Evolutionary conservation across 2,329 filamentous ascomycete genomes (phyloP), one percentile per base, ranked within the genome.

Genomic region (Neospermospora avenae): DNA sequence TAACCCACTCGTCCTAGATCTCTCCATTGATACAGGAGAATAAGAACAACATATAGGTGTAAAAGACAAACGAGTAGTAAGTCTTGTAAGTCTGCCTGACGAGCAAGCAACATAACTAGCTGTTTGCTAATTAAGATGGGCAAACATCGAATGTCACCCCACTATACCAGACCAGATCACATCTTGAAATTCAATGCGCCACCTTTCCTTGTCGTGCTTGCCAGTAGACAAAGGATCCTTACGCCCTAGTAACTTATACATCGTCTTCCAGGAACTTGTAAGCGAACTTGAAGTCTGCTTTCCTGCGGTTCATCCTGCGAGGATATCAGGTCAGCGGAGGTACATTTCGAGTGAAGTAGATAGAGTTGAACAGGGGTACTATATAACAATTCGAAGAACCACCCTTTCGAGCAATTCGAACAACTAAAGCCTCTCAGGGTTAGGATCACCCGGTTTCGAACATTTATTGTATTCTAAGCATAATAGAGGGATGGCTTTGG

Each of bases 201-300:
- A 84, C 75, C 77, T 31, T 31, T 5, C 28, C 11, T 31, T 31
- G 28, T 31, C 28, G 28, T 31, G 28, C 87, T 49, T 89, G 73
- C 85, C 81, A 75, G 89, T 86, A 88, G 75, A 89, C 28, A 6
- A 31, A 31, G 11, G 87, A 72, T 88, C 87, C 73, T 85, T 59
- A 77, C 67, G 62, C 63, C 66, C 69, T 16, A 61, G 28, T 68
- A 67, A 69, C 84, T 80, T 72, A 88, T 70, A 96, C 84, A 76
- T 97, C 93, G 73, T 98, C 93, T 76, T 98, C 93, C 68, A 98
- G 83, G 77, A 95, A 98, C 77, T 96, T 96, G 81, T 98, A 98
- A 62, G 91, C 89, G 77, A 98, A 98, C 78, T 96, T 96, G 81
- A 98, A 98, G 75, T 98, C 93, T 59, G 91, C 93, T 80, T 98